Base-by-base conservation (phyloP, 75 land plant genomes). In the Pseudotsuga menziesii region DNA sequence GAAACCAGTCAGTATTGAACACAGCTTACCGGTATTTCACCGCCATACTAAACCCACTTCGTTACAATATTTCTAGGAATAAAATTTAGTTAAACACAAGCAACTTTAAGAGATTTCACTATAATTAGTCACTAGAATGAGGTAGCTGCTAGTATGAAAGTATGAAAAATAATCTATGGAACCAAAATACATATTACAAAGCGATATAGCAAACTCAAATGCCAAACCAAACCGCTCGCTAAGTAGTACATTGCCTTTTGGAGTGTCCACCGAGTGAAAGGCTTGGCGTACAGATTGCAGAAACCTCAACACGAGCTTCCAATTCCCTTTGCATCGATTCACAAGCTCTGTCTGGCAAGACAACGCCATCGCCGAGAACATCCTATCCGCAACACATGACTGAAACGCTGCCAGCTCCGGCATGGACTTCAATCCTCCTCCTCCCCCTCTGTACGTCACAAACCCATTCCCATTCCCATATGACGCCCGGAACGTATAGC, bases 231-330 rank as follows among this genome's bases (percentile, higher is more conserved):
- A 60, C 56, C 56, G 73, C 41, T 15, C 56, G 76, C 78, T 59
- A 78, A 87, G 77, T 77, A 79, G 69, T 92, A 92, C 94, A 80
- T 90, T 92, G 90, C 94, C 90, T 84, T 85, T 82, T 67, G 92
- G 67, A 29, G 88, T 92, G 75, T 87, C 81, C 54, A 87, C 91
- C 14, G 78, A 74, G 25, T 78, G 74, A 70, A 86, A 87, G 2
- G 93, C 84, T 36, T 91, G 89, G 72, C 83, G 87, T 56, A 91
- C 87, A 12, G 88, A 84, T 73, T 89, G 90, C 91, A 93, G 77
- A 77, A 93, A 93, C 76, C 96, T 82, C 78, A 95, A 59, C 26
- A 93, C 88, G n/a, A 87, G 80, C 81, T 95, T 95, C 96, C 98
- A 95, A 56, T 87, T 95, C 60, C 87, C 90, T 39, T 57, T 55